Evolutionary conservation across 495 filamentous ascomycete genomes (phyloP).

Genomic region (Penicillium alfredii): DNA sequence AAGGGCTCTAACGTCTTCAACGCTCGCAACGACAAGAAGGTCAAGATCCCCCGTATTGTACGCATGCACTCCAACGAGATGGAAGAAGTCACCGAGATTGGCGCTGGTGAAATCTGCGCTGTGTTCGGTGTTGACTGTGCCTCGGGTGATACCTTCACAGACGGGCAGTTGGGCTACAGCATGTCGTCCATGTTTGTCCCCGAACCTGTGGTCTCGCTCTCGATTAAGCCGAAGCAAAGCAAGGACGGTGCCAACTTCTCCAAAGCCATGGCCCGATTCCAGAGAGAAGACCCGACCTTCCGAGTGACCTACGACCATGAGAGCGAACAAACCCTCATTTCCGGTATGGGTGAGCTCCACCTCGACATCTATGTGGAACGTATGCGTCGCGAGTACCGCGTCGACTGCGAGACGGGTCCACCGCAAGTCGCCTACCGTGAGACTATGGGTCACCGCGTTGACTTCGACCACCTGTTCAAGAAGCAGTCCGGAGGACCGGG

Average conservation of each 20-base stretch:
- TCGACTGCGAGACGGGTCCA: constrained; percentile 91
- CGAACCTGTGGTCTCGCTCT: constrained; percentile 95
- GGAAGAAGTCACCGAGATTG: constrained; percentile 90
- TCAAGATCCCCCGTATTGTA: constrained; percentile 95
- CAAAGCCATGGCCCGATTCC: constrained; percentile 98
- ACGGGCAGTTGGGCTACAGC: constrained; percentile 84
- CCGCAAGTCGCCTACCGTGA: constrained; percentile 98
- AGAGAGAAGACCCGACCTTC: constrained; percentile 98
- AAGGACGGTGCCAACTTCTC: constrained; percentile 93
- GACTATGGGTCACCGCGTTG: constrained; percentile 68
- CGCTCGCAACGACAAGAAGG: constrained; percentile 87
- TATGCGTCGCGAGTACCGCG: constrained; percentile 94
- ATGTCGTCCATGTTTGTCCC: constrained; percentile 99
- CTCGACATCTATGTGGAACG: constrained; percentile 97
- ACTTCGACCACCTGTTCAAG: constrained; percentile 91
- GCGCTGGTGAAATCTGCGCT: constrained; percentile 95
- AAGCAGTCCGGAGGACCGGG: constrained; percentile 96
- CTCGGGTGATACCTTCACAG: constrained; percentile 97
- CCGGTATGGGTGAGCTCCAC: constrained; percentile 97
- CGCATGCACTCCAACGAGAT: constrained; percentile 99
- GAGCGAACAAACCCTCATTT: constrained; percentile 92
- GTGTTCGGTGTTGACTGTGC: constrained; percentile 98
- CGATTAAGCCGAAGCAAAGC: constrained; percentile 91
- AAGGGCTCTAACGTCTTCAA: constrained; percentile 92
- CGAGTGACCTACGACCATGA: constrained; percentile 87